Evolutionary conservation across 1,139 yeast species (phyloP).

Genomic region (Magnusiomyces clavatus): DNA sequence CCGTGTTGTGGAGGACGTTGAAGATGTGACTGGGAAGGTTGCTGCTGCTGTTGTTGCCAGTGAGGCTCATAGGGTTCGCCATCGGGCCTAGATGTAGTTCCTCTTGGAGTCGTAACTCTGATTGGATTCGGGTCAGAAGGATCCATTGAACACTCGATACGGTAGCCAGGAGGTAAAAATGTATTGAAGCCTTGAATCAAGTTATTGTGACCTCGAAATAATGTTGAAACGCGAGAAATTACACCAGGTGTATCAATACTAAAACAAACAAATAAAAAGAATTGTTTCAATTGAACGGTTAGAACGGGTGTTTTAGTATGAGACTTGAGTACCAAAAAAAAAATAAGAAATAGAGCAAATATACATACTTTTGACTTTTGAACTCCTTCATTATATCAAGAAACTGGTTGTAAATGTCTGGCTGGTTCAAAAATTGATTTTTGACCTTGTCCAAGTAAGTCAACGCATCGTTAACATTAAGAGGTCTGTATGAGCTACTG

Average conservation of each 20-base stretch:
- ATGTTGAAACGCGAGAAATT: slow-evolving; percentile 83
- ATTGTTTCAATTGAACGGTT: slow-evolving; percentile 2
- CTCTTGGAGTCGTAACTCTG: slow-evolving; percentile 91
- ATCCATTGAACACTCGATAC: slow-evolving; percentile 84
- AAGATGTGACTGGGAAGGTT: slow-evolving; percentile 4
- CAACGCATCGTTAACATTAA: slow-evolving; percentile 93
- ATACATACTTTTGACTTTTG: slow-evolving; percentile 69
- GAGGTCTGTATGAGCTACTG: slow-evolving; percentile 55
- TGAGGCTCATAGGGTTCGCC: slow-evolving; percentile 27
- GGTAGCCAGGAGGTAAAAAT: slow-evolving; percentile 91
- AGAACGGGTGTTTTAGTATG: too few species aligned
- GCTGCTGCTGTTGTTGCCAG: slow-evolving; percentile 15
- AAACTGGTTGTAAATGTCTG: slow-evolving; percentile 93
- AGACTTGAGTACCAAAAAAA: too few species aligned
- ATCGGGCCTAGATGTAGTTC: slow-evolving; percentile 67
- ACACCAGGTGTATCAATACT: slow-evolving; percentile 98
- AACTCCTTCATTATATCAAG: slow-evolving; percentile 98
- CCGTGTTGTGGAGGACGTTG: slow-evolving; percentile 8
- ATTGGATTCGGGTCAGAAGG: slow-evolving; percentile 91
- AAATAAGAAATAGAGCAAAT: neutral
- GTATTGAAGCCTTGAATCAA: slow-evolving; percentile 96
- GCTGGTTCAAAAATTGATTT: slow-evolving; percentile 82
- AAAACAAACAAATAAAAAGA: slow-evolving; percentile 9
- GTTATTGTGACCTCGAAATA: slow-evolving; percentile 88
- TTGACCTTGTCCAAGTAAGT: slow-evolving; percentile 94